These are phyloP conservation scores for Didymella pomorum DNA, from an alignment of 2,329 filamentous ascomycete species.

Conservation along the genomic window DNA sequence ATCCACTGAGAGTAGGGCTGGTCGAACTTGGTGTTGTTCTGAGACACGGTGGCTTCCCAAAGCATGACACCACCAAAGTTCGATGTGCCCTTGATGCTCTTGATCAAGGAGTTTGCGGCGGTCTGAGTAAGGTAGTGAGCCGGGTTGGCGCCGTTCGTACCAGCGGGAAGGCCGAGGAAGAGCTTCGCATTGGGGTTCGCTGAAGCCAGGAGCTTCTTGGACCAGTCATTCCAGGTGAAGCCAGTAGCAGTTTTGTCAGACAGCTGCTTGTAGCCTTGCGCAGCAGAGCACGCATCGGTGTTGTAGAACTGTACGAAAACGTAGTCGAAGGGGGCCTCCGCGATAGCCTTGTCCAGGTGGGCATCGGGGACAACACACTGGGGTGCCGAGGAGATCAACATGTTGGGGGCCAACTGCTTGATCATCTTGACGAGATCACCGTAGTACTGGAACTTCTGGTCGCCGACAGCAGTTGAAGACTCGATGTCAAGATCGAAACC, in stretches of 20 bases:
- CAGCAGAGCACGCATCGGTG: slow-evolving; percentile 60
- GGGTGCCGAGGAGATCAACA: slow-evolving; percentile 64
- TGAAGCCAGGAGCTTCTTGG: slow-evolving; percentile 44
- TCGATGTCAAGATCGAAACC: slow-evolving; percentile 63
- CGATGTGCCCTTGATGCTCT: slow-evolving; percentile 40
- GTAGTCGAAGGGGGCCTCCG: slow-evolving; percentile 59
- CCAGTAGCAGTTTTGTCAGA: neutral
- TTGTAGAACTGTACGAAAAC: slow-evolving; percentile 67
- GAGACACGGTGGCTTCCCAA: slow-evolving; percentile 63
- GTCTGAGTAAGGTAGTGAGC: slow-evolving; percentile 58
- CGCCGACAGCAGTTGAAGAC: slow-evolving; percentile 27
- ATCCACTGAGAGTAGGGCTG: slow-evolving; percentile 58
- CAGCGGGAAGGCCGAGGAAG: slow-evolving; percentile 60
- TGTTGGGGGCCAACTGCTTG: slow-evolving; percentile 45
- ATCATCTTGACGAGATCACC: slow-evolving; percentile 58
- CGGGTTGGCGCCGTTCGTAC: slow-evolving; percentile 28
- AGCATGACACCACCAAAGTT: slow-evolving; percentile 68
- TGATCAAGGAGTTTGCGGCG: slow-evolving; percentile 58
- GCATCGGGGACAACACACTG: slow-evolving; percentile 61
- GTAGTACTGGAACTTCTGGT: slow-evolving; percentile 54
- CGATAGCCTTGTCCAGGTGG: slow-evolving; percentile 56
- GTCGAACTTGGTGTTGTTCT: slow-evolving; percentile 56
- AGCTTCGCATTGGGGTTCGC: slow-evolving; percentile 56
- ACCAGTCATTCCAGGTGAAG: neutral
- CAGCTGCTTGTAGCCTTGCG: slow-evolving; percentile 27